Base-by-base conservation (phyloP, 2,329 filamentous ascomycete genomes). In the Venturia effusa region DNA sequence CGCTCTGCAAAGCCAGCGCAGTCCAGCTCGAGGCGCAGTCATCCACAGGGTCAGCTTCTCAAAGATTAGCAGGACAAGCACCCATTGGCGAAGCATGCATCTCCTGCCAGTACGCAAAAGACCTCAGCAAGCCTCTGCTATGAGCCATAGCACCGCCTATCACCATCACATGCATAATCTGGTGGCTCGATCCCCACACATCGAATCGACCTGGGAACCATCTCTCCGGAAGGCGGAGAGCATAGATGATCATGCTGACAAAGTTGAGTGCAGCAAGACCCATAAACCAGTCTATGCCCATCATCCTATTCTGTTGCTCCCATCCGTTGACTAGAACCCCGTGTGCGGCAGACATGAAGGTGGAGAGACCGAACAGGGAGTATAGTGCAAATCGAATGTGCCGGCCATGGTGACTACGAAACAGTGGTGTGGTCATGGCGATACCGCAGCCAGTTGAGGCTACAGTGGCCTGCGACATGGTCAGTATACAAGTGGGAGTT, bases 161-260 rank as follows among this genome's bases (percentile, higher is more conserved):
- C 32, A 99, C 92, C 67, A 94, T 82, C 41, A 96, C 79, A 77
- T 99, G 94, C 74, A 99, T 97, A 67, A 97, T 88, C 77, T 99
- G 94, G 75, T 99, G 94, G 24, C 92, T 96, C 72, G 87, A 92
- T 43, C 94, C 93, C 84, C 89, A 89, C 61, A 97, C 89, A 75
- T 99, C 94, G 71, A 93, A 97, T 8, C 75, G 79, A 1, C 91
- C 89, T 0, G 93, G 93, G 55, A 79, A 83, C 71, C 82, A 84
- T 66, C 90, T 82, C 77, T 99, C 94, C 0, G 94, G 94, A 75
- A 93, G 86, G 45, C 94, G 87, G 62, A 84, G 87, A 7, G 92
- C 94, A 74, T 97, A 97, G 61, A 97, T 80, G 5, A 83, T 83
- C 1, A 94, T 94, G 11, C 94, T 94, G 40, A 88, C 76, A 22